These are phyloP conservation scores for Leccinum fibrillosum DNA, from an alignment of 768 basidiomycete genomes.

Conservation along the genomic window DNA sequence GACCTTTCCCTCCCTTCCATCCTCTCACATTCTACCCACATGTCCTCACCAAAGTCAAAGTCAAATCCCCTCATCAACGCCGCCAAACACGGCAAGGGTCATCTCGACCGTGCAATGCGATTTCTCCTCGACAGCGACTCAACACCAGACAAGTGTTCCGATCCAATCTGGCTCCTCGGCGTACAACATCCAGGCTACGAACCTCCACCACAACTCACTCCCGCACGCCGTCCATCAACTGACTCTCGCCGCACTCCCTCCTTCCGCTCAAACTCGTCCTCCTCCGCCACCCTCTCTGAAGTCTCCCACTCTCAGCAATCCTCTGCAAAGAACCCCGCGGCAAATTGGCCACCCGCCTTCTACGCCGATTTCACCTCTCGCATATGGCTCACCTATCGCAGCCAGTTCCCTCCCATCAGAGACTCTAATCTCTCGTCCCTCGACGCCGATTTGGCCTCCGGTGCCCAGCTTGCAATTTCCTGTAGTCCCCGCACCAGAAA, in stretches of 20 bases:
- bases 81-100: slow-evolving; percentile 71
- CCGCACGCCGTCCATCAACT: slow-evolving; percentile 37
- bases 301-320: slow-evolving; percentile 38
- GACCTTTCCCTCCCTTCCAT: slow-evolving; percentile 67
- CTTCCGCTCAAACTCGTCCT: slow-evolving; percentile 44
- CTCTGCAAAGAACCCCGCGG: slow-evolving; percentile 30
- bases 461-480: slow-evolving; percentile 32
- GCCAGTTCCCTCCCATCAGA: slow-evolving; percentile 78
- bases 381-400: slow-evolving; percentile 91
- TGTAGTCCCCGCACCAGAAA: slow-evolving; percentile 46
- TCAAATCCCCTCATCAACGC: slow-evolving; percentile 57
- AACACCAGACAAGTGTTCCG: slow-evolving; percentile 73
- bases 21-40: slow-evolving; percentile 43
- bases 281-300: slow-evolving; percentile 34
- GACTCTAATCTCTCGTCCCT: slow-evolving; percentile 51
- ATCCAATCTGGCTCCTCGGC: slow-evolving; percentile 89
- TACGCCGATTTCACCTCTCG: slow-evolving; percentile 86
- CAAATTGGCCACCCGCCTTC: slow-evolving; percentile 76
- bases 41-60: slow-evolving; percentile 43
- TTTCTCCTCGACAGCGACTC: slow-evolving; percentile 92
- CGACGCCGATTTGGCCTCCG: slow-evolving; percentile 33
- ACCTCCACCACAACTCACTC: slow-evolving; percentile 28
- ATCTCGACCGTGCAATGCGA: slow-evolving; percentile 79
- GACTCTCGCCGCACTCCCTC: slow-evolving; percentile 42
- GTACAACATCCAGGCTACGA: slow-evolving; percentile 78